Base-by-base conservation (phyloP, 306 rosid genomes). In the Castanospermum australe region DNA sequence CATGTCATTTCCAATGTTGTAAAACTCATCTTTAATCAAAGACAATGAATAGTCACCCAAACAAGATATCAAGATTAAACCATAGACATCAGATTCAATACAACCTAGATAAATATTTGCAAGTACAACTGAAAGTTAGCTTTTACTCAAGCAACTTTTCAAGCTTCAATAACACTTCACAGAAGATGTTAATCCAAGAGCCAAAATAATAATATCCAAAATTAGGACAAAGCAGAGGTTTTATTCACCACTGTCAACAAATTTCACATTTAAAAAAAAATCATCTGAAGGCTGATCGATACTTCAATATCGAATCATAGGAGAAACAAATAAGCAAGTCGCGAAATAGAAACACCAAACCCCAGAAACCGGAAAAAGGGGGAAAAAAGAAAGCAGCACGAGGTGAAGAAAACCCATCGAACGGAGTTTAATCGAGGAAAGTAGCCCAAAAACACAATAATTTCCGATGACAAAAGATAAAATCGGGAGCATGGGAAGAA, bases 21-120 rank as follows among this genome's bases (percentile, higher is more conserved):
- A 39, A 72, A 51, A 55, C 6, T 33, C 25, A 42, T 62, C 65
- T 21, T n/a, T 63, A 41, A 62, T 45, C 42, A 42, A 60, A 45
- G 11, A 33, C 51, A 54, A 54, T 5, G 13, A 77, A 57, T n/a
- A 11, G 10, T 71, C 39, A 67, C 52, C 21, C 36, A 25, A 61
- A 50, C n/a, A 44, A 69, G 56, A 15, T 17, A 18, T 4, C 7
- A 11, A 28, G 50, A 22, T 52, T 32, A 41, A n/a, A 81, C 18
- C 70, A 71, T 45, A 71, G 15, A 45, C 25, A 30, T 14, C 15
- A 67, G 76, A 68, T 45, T 70, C 67, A 50, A 64, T 51, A 61
- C 39, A 56, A 75, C 45, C 24, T 14, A 56, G 45, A 56, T 0
- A 51, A 17, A 69, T 7, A 18, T n/a, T 18, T 36, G 14, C 25